Percentiles rank a stretch among this genome's conserved stretches.
phyloP scores from a whole-genome alignment of 192 early-diverging fungal species.

The Coemansia sp. region DNA sequence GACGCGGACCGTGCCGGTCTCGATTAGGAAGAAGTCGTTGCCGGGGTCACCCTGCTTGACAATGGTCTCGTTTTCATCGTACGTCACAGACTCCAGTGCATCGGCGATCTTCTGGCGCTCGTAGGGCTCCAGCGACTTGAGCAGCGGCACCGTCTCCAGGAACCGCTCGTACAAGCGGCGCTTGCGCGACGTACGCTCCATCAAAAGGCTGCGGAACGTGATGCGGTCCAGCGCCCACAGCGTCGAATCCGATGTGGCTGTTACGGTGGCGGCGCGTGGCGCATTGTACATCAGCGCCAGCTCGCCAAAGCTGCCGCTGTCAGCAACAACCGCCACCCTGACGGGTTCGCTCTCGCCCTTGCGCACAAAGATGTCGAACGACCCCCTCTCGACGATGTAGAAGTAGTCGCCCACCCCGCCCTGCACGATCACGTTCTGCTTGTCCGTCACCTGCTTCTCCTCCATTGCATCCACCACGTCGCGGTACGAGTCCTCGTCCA shows the following conservation, averaged over 20 bases:
- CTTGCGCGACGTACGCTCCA: slow-evolving; percentile 97
- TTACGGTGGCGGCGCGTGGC: slow-evolving; percentile 94
- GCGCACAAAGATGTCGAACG: slow-evolving; percentile 86
- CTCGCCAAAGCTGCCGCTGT: slow-evolving; percentile 95
- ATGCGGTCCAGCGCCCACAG: slow-evolving; percentile 98
- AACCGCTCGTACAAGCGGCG: slow-evolving; percentile 95
- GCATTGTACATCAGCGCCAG: slow-evolving; percentile 99
- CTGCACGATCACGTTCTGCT: slow-evolving; percentile 85
- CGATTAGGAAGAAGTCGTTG: slow-evolving; percentile 94
- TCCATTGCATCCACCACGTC: slow-evolving; percentile 97
- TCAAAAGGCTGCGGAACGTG: slow-evolving; percentile 94
- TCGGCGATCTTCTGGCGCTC: slow-evolving; percentile 99
- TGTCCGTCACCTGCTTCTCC: slow-evolving; percentile 73
- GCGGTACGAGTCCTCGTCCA: slow-evolving; percentile 93
- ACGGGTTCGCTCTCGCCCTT: slow-evolving; percentile 58
- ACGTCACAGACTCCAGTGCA: slow-evolving; percentile 90
- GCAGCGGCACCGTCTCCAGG: slow-evolving; percentile 87
- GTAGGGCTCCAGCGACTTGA: slow-evolving; percentile 89
- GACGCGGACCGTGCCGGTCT: slow-evolving; percentile 83
- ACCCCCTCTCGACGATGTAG: slow-evolving; percentile 95
- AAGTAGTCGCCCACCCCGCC: slow-evolving; percentile 97
- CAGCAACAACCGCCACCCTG: slow-evolving; percentile 77
- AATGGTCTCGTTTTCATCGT: slow-evolving; percentile 78
- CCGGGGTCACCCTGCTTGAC: slow-evolving; percentile 93
- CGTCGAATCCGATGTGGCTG: slow-evolving; percentile 76